phyloP scores from a whole-genome alignment of 2,329 filamentous ascomycete genomes.

The Gaeumannomyces sp. region DNA sequence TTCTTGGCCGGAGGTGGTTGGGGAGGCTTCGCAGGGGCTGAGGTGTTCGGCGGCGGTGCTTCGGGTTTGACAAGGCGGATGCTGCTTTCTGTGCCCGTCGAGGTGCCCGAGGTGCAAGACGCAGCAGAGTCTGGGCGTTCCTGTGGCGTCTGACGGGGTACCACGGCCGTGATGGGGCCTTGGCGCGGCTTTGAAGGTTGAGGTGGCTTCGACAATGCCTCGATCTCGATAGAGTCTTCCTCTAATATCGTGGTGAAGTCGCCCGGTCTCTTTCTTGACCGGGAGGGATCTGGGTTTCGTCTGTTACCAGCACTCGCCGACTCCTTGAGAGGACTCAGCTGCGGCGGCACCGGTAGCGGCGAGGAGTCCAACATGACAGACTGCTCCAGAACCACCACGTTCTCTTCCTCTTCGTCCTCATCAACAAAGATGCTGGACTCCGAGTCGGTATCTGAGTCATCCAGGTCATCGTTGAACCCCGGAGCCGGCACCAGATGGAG shows the following conservation, averaged over 20 bases:
- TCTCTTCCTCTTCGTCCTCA: constrained; percentile 35
- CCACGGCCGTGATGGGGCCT: neutral
- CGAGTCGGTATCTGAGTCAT: constrained; percentile 28
- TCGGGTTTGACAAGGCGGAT: constrained; percentile 8
- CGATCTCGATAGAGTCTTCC: constrained; percentile 37
- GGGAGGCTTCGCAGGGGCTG: neutral
- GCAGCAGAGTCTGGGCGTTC: constrained; percentile 14
- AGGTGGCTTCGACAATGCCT: neutral
- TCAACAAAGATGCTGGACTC: constrained; percentile 40
- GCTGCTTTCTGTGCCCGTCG: constrained; percentile 6
- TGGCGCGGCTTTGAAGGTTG: neutral
- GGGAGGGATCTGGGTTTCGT: constrained; percentile 7
- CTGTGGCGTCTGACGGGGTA: constrained; percentile 4
- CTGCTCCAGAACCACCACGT: constrained; percentile 39
- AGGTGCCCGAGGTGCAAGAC: constrained; percentile 5
- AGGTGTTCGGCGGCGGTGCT: neutral
- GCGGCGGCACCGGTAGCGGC: constrained; percentile 40
- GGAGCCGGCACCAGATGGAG: constrained; percentile 35
- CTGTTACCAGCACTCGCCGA: constrained; percentile 45
- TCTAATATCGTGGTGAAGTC: constrained; percentile 41
- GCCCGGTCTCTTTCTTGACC: constrained; percentile 22
- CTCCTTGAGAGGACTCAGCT: constrained; percentile 46
- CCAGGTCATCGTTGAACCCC: constrained; percentile 22
- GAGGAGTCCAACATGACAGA: constrained; percentile 36
- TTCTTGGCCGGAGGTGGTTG: constrained; percentile 9